Conservation (phyloP, 495 filamentous ascomycete genomes). For the Sporormia fimetaria region DNA sequence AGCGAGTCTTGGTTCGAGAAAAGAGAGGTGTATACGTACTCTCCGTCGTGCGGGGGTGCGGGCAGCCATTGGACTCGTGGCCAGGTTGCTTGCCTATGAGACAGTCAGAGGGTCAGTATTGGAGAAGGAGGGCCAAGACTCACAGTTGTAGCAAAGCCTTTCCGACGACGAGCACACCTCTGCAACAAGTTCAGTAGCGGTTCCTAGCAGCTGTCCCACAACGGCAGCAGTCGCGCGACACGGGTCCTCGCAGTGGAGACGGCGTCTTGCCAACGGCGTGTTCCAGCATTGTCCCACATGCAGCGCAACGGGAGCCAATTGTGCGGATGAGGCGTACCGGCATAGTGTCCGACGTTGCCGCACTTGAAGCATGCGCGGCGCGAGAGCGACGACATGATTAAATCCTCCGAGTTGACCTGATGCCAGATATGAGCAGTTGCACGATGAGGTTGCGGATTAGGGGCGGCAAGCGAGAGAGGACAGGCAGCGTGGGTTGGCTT, state of each 20-base stretch:
- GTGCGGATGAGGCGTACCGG: constrained; percentile 41
- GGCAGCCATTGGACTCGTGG: constrained; percentile 96
- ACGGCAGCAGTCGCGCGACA: constrained; percentile 4
- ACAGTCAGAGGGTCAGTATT: constrained; percentile 30
- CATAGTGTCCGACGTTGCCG: constrained; percentile 98
- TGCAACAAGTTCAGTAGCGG: constrained; percentile 24
- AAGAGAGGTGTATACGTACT: constrained; percentile 39
- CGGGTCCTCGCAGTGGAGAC: background rate
- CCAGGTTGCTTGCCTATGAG: constrained; percentile 39
- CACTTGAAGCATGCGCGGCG: constrained; percentile 99
- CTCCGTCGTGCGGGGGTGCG: constrained; percentile 90
- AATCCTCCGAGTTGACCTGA: constrained; percentile 13
- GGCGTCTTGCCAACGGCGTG: constrained; percentile 5
- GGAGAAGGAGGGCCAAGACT: constrained; percentile 26
- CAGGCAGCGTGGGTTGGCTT: no score
- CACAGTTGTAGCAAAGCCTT: constrained; percentile 99
- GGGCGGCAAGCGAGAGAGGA: no score
- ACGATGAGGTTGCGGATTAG: constrained; percentile 5
- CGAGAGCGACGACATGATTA: constrained; percentile 79
- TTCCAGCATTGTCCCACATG: constrained; percentile 11
- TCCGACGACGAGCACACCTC: constrained; percentile 95
- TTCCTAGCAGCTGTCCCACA: background rate
- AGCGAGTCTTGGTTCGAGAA: no score
- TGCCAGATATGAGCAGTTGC: constrained; percentile 5
- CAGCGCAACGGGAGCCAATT: constrained; percentile 13